phyloP scores from a whole-genome alignment of 2,329 filamentous ascomycete genomes.

The Arthrobotrys pseudoclavata region DNA sequence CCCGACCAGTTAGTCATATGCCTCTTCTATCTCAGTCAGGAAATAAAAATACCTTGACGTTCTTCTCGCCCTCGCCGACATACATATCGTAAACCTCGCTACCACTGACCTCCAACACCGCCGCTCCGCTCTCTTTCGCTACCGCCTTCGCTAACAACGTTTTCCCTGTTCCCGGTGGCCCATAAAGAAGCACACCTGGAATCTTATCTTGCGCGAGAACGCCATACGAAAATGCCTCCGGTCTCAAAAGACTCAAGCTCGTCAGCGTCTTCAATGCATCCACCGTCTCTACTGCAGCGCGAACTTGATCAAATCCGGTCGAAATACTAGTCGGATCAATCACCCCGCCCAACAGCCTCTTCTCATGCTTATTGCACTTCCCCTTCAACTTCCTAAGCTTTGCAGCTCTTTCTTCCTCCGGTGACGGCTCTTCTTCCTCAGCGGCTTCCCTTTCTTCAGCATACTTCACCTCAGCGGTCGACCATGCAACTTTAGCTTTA shows the following conservation, averaged over 20 bases:
- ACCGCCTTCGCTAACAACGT: slow-evolving; percentile 78
- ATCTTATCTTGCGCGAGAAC: slow-evolving; percentile 92
- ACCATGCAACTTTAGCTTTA: slow-evolving; percentile 64
- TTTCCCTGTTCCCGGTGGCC: slow-evolving; percentile 84
- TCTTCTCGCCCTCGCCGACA: slow-evolving; percentile 96
- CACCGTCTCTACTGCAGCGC: slow-evolving; percentile 83
- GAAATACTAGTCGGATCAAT: slow-evolving; percentile 83
- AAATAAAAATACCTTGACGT: slow-evolving; percentile 73
- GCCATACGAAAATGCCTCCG: slow-evolving; percentile 96
- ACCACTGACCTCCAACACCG: slow-evolving; percentile 87
- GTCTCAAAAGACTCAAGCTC: slow-evolving; percentile 84
- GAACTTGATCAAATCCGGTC: slow-evolving; percentile 89
- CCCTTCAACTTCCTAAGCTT: slow-evolving; percentile 70
- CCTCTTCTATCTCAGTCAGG: not conserved
- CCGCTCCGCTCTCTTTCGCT: slow-evolving; percentile 77
- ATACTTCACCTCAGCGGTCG: slow-evolving; percentile 41
- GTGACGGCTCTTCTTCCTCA: slow-evolving; percentile 64
- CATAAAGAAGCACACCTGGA: slow-evolving; percentile 87
- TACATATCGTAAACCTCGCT: slow-evolving; percentile 96
- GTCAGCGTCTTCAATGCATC: slow-evolving; percentile 91
- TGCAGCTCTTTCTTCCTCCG: slow-evolving; percentile 66
- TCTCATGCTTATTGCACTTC: slow-evolving; percentile 81
- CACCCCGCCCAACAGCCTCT: slow-evolving; percentile 83
- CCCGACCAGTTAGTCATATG: not conserved
- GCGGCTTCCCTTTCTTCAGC: slow-evolving; percentile 61